Conservation (phyloP, 371 early-diverging fungal species). For the Mortierella sp. region DNA sequence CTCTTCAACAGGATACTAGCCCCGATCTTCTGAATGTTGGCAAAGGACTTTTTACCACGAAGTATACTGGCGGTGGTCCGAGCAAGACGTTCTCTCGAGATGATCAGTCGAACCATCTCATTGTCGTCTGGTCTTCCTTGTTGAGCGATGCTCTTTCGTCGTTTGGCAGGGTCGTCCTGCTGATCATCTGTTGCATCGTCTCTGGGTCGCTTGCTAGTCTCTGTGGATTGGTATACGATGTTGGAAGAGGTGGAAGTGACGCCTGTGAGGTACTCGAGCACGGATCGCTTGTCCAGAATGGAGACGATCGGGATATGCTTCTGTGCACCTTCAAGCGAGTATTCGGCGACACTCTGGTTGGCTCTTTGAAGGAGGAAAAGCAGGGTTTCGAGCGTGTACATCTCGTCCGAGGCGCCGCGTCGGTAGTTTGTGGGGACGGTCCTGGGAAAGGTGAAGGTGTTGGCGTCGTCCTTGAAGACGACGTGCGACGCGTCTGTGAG, state of each 20-base stretch:
- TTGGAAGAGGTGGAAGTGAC: conserved; percentile 65
- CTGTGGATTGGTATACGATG: conserved; percentile 50
- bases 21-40: conserved; percentile 52
- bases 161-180: conserved; percentile 47
- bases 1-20: conserved; percentile 45
- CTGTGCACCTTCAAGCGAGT: conserved; percentile 72
- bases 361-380: conserved; percentile 75
- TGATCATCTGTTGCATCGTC: conserved; percentile 53
- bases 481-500: conserved; percentile 67
- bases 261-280: conserved; percentile 81
- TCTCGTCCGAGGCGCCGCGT: conserved; percentile 66
- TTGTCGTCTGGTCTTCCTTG: conserved; percentile 52
- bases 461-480: conserved; percentile 59
- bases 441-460: conserved; percentile 62
- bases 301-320: conserved; percentile 75
- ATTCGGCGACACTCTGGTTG: conserved; percentile 74
- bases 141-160: conserved; percentile 51
- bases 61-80: conserved; percentile 58
- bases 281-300: conserved; percentile 74
- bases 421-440: conserved; percentile 68
- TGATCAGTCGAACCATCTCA: conserved; percentile 55
- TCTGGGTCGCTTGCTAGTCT: conserved; percentile 52
- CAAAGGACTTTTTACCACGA: conserved; percentile 58
- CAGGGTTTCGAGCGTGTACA: conserved; percentile 81
- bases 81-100: conserved; percentile 58